Percentiles rank a stretch among this genome's conserved stretches.
Conservation (phyloP, 2,329 filamentous ascomycete species). For the Didymella keratinophila region DNA sequence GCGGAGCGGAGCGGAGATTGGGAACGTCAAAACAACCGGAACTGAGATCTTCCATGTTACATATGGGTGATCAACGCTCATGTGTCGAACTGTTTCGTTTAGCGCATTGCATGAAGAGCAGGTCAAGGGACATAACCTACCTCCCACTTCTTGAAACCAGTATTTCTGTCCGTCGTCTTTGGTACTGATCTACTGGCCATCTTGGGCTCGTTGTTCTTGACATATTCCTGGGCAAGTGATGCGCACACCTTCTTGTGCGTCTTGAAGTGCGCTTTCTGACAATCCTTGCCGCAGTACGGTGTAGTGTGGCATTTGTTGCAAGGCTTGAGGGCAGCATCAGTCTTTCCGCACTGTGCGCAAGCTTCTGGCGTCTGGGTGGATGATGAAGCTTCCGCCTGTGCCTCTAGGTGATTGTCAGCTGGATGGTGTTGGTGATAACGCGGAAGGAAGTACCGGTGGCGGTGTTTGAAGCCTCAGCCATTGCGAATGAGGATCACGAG, state of each 20-base stretch:
- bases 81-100: constrained; percentile 12
- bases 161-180: constrained; percentile 42
- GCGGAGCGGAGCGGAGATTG: constrained; percentile 12
- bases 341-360: constrained; percentile 39
- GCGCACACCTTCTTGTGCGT: constrained; percentile 53
- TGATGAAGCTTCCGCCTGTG: constrained; percentile 9
- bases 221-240: constrained; percentile 49
- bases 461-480: constrained; percentile 7
- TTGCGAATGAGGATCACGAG: neutral
- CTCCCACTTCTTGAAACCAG: constrained; percentile 54
- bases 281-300: constrained; percentile 52
- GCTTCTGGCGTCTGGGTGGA: constrained; percentile 16
- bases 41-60: neutral
- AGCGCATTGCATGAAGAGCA: neutral
- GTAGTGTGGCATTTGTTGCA: constrained; percentile 52
- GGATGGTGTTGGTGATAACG: neutral
- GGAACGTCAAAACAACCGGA: neutral
- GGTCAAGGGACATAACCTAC: constrained; percentile 23
- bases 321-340: constrained; percentile 40
- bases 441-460: neutral
- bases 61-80: constrained; percentile 1
- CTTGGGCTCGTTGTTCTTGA: constrained; percentile 50
- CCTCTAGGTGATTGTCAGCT: constrained; percentile 1
- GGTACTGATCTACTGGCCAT: constrained; percentile 47
- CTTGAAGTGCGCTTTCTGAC: constrained; percentile 52